A percentile compares a stretch with the other conserved stretches of the same genome.
Evolutionary conservation across 2,329 filamentous ascomycete species (phyloP).

Genomic region (Pseudogymnoascus sp.): DNA sequence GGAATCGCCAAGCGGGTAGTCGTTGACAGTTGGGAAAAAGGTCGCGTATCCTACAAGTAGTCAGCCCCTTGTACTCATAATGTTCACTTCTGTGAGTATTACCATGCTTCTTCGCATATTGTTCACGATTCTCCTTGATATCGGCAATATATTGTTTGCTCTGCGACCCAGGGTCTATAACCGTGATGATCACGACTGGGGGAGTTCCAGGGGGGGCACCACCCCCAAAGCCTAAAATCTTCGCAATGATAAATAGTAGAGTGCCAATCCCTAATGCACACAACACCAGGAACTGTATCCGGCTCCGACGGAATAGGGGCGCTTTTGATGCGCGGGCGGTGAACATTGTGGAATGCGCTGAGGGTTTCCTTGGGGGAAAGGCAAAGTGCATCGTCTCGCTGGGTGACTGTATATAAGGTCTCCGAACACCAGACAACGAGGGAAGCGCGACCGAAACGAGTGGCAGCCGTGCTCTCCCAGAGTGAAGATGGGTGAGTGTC

Average conservation of each 20-base stretch:
- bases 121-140: constrained; percentile 72
- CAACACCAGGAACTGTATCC: constrained; percentile 51
- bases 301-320: constrained; percentile 50
- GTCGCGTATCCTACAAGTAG: constrained; percentile 63
- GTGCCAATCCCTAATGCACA: constrained; percentile 25
- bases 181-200: constrained; percentile 72
- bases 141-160: constrained; percentile 60
- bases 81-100: constrained; percentile 27
- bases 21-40: constrained; percentile 68
- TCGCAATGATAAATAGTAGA: constrained; percentile 53
- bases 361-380: constrained; percentile 76
- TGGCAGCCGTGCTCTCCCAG: constrained; percentile 9
- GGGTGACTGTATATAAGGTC: not conserved
- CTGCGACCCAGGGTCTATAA: constrained; percentile 58
- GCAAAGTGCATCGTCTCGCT: constrained; percentile 70
- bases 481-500: not conserved
- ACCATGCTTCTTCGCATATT: constrained; percentile 86
- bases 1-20: constrained; percentile 61
- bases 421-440: not conserved
- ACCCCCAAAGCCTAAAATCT: constrained; percentile 22
- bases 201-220: constrained; percentile 45
- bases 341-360: constrained; percentile 61
- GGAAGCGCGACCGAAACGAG: constrained; percentile 10
- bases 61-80: constrained; percentile 15
- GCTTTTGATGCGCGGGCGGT: constrained; percentile 50